Evolutionary conservation across 805 yeast species (phyloP), one percentile per base, ranked within the genome.

Genomic region (Martiniozyma abietophila): DNA sequence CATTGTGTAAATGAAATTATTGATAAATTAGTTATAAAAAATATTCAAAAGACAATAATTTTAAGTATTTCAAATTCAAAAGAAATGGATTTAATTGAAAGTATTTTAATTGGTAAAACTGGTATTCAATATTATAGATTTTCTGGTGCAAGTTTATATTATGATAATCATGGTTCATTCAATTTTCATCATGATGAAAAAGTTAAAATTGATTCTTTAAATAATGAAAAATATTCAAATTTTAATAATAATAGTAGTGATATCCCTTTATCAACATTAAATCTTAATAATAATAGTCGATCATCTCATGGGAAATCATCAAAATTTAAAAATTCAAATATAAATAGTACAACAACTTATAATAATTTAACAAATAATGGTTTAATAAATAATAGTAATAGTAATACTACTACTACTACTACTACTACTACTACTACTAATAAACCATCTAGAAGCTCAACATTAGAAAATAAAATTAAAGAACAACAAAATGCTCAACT

Each of bases 61-160:
- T 62, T 81, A 8, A 69, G 76, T 3, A 79, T 85, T 0, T 67
- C 70, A 24, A 70, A 65, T 46, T 65, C 77, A 16, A 76, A 79
- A 48, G 92, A 81, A 48, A 52, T 81, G 41, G 94, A 86, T 49
- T 58, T 86, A 29, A 64, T 86, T 6, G 96, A 86, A 53, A 81
- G 88, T 1, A 64, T 80, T 29, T 49, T 85, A 10, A 61, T 80
- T n/a, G 96, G 95, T 2, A 74, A 82, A 47, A 62, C 62, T 24
- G 51, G 49, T 8, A 55, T 83, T 25, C 67, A 69, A 41, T 80
- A 80, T 48, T 68, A 67, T 40, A 69, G 94, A 44, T 69, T 78
- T 45, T 73, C 85, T 17, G 83, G 84, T 11, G 64, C 74, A 1
- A 69, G 78, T 14, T 54, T 79, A 17, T 55, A 54, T 31, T 56